phyloP scores from a whole-genome alignment of 179 eudicot species.

The Carnegiea gigantea region DNA sequence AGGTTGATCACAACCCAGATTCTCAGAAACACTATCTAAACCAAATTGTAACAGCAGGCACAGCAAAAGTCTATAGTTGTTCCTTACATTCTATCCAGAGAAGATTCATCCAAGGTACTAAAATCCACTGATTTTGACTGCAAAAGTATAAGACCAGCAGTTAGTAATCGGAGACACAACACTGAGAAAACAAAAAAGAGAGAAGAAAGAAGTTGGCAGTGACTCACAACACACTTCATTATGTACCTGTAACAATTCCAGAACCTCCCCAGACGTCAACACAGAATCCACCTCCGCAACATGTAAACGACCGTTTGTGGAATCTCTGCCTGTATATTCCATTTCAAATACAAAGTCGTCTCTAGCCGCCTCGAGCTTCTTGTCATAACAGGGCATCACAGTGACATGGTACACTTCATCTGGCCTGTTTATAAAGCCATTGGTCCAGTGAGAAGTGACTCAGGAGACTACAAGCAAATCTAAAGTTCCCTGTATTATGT shows the following conservation, averaged over 20 bases:
- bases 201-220: not conserved
- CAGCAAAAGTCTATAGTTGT: not conserved
- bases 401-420: slow-evolving; percentile 95
- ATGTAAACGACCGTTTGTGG: slow-evolving; percentile 19
- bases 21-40: not conserved
- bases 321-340: slow-evolving; percentile 45
- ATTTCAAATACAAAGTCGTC: slow-evolving; percentile 80
- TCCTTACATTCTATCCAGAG: slow-evolving; percentile 76
- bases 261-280: slow-evolving; percentile 91
- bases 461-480: slow-evolving; percentile 11
- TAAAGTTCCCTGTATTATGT: not conserved
- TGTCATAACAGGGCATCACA: slow-evolving; percentile 99
- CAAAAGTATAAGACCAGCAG: slow-evolving; percentile 28
- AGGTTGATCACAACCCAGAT: slow-evolving; percentile 1
- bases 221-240: not conserved
- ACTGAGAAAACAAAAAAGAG: not conserved
- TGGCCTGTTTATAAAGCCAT: slow-evolving; percentile 56
- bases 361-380: slow-evolving; percentile 96
- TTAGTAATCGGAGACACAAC: not conserved
- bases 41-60: slow-evolving; percentile 5
- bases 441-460: slow-evolving; percentile 27
- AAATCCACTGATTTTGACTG: slow-evolving; percentile 82
- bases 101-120: slow-evolving; percentile 69
- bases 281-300: slow-evolving; percentile 92
- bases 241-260: slow-evolving; percentile 80